Evolutionary conservation across 73 alveolate genomes (phyloP).

Genomic region (Tetrahymena thermophila): DNA sequence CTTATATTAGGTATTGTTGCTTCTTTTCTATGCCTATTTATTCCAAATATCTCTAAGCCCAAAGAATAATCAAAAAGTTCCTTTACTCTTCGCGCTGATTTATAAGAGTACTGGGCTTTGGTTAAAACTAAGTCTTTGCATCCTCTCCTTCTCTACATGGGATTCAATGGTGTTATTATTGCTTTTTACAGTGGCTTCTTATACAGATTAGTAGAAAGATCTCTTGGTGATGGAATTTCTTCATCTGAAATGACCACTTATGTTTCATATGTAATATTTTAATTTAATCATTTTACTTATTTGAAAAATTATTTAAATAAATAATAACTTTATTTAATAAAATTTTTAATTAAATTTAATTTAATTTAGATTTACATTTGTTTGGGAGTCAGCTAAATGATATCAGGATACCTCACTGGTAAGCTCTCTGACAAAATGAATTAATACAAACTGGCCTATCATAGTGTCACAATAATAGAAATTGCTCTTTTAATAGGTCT

Average conservation of each 20-base stretch:
- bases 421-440: background rate
- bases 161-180: conserved; percentile 29
- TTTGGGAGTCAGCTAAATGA: background rate
- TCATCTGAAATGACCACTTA: background rate
- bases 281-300: background rate
- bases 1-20: background rate
- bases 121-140: conserved; percentile 17
- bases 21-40: background rate
- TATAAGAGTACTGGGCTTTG: conserved; percentile 3
- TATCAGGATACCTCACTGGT: background rate
- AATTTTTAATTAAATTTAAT: background rate
- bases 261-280: background rate
- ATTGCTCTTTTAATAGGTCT: background rate
- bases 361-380: background rate
- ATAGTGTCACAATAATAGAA: background rate
- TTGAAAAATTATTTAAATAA: background rate
- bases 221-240: background rate
- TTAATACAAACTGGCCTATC: background rate
- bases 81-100: background rate
- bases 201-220: conserved; percentile 16
- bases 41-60: background rate
- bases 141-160: conserved; percentile 30
- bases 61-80: background rate
- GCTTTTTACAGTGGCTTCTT: conserved; percentile 44
- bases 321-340: background rate